Evolutionary conservation across 257 asterid genomes (phyloP), one percentile per base, ranked within the genome.

Genomic region (Nicotiana paniculata): DNA sequence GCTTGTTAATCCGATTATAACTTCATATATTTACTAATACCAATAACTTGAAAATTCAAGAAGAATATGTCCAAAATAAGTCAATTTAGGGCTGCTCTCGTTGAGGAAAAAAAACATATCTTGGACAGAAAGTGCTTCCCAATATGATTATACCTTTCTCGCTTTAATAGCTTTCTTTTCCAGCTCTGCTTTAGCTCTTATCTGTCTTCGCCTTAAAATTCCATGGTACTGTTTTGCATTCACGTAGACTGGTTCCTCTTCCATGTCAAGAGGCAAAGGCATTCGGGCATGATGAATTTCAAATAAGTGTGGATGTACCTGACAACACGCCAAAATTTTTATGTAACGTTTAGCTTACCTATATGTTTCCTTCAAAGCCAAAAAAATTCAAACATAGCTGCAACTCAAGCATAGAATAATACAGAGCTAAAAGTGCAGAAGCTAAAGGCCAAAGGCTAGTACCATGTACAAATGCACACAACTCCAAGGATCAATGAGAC

Each of bases 151-250:
- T 90, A 93, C 97, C 93, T 92, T 92, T 86, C 91, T 90, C 83
- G 68, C 88, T 89, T 92, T 91, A 26, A 91, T 88, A 65, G 84
- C 82, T 83, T 92, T 92, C 89, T 87, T 93, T 65, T 91, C 95
- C 88, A 92, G 77, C 86, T 93, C 97, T 9, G 97, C 97, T 88
- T 86, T 93, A 83, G 97, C 97, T 67, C 97, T 88, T 81, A 90
- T 87, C 82, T 91, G 92, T 85, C 97, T 88, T 86, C 97, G 90
- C 89, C 97, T 91, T 81, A 93, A 82, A 81, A 93, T 93, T 63
- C 95, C 97, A 80, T 90, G 93, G 77, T 93, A 93, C 84, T 93
- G 97, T 84, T 93, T 93, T 26, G 97, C 95, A 83, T 92, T 92
- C 86, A 93, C 97, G 74, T 87, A 93, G 46, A 93, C 95, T 64